Conservation (phyloP, 2,329 filamentous ascomycete genomes). For the Colletotrichum australisinense region DNA sequence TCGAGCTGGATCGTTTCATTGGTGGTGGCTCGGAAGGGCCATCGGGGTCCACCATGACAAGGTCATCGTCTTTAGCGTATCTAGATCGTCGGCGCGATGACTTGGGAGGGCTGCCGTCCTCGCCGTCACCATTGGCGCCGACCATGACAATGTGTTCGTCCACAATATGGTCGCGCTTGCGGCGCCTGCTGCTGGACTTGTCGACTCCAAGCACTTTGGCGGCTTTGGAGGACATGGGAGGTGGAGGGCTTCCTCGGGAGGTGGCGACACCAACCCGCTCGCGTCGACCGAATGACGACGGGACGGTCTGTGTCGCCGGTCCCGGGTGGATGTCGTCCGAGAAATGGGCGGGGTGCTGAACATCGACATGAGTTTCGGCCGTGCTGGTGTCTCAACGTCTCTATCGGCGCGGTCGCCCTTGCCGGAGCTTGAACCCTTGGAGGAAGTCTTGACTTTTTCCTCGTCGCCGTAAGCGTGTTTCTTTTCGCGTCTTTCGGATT, state of each 20-base stretch:
- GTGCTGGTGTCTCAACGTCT: slow-evolving; percentile 59
- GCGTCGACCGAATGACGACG: slow-evolving; percentile 76
- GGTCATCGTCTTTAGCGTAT: slow-evolving; percentile 51
- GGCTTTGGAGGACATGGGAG: slow-evolving; percentile 78
- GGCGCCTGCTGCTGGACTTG: slow-evolving; percentile 52
- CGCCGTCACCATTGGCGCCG: slow-evolving; percentile 37
- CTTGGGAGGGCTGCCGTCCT: slow-evolving; percentile 36
- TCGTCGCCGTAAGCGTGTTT: slow-evolving; percentile 58
- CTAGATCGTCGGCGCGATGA: slow-evolving; percentile 48
- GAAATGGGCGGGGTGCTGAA: slow-evolving; percentile 77
- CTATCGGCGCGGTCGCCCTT: slow-evolving; percentile 66
- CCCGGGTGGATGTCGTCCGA: slow-evolving; percentile 76
- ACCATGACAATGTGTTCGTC: slow-evolving; percentile 65
- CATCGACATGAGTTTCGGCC: slow-evolving; percentile 70
- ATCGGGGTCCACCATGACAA: slow-evolving; percentile 50
- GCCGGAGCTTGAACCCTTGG: slow-evolving; percentile 80
- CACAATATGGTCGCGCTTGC: slow-evolving; percentile 42
- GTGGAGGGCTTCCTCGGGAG: slow-evolving; percentile 74
- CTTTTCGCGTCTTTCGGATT: slow-evolving; percentile 73
- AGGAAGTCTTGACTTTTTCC: slow-evolving; percentile 68
- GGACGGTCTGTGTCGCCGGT: slow-evolving; percentile 72
- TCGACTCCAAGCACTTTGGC: slow-evolving; percentile 78
- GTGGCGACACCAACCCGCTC: slow-evolving; percentile 76
- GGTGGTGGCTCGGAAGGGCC: slow-evolving; percentile 45
- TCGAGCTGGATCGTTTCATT: slow-evolving; percentile 48